Evolutionary conservation across 257 asterid species (phyloP).

Genomic region (Lantana camara): DNA sequence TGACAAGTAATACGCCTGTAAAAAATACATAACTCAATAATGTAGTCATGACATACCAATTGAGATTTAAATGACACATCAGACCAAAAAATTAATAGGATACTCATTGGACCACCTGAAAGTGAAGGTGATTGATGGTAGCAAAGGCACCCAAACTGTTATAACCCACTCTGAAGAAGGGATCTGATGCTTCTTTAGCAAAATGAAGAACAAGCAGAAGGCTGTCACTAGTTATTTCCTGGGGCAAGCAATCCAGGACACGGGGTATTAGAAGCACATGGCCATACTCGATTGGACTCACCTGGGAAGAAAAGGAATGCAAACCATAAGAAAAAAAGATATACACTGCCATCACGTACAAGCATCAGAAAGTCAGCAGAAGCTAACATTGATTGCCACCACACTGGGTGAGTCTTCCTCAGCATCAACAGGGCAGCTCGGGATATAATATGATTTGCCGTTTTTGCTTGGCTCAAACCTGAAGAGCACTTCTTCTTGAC

Average conservation of each 20-base stretch:
- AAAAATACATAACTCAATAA: slow-evolving; percentile 11
- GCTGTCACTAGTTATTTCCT: slow-evolving; percentile 53
- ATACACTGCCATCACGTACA: neutral
- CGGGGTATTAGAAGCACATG: slow-evolving; percentile 77
- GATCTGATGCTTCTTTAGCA: slow-evolving; percentile 61
- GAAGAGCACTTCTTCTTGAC: slow-evolving; percentile 80
- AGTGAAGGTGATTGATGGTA: slow-evolving; percentile 85
- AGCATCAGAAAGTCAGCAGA: slow-evolving; percentile 10
- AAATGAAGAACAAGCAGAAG: slow-evolving; percentile 59
- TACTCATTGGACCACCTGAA: slow-evolving; percentile 52
- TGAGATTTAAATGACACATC: neutral
- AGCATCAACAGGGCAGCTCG: slow-evolving; percentile 33
- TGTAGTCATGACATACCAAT: neutral
- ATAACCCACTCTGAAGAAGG: slow-evolving; percentile 69
- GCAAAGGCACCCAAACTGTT: slow-evolving; percentile 87
- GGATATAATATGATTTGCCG: slow-evolving; percentile 32
- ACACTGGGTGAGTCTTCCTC: slow-evolving; percentile 51
- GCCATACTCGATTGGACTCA: slow-evolving; percentile 87
- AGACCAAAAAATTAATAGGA: neutral
- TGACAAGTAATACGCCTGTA: slow-evolving; percentile 72
- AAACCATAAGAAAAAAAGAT: slow-evolving; percentile 15
- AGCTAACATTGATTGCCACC: slow-evolving; percentile 68
- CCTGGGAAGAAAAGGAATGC: slow-evolving; percentile 41
- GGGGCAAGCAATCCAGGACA: slow-evolving; percentile 67
- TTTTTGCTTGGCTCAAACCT: slow-evolving; percentile 60